Percentiles rank a stretch among this genome's conserved stretches.
These are phyloP conservation scores for Lentinula raphanica DNA, from an alignment of 768 basidiomycete species.

Conservation along the genomic window DNA sequence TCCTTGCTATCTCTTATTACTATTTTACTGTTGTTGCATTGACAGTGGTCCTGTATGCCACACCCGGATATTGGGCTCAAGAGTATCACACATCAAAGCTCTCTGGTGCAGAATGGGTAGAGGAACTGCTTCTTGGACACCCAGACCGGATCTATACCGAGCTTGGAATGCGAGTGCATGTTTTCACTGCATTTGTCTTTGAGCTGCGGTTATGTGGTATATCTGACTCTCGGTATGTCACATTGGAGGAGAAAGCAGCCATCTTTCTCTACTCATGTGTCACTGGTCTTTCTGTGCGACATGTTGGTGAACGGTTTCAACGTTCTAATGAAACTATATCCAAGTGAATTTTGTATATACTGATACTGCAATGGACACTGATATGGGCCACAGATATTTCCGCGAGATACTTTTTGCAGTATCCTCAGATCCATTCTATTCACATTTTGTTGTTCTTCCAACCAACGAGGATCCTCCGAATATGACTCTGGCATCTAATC, in stretches of 20 bases:
- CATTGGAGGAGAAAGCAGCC: slow-evolving; percentile 12
- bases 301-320: slow-evolving; percentile 14
- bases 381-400: slow-evolving; percentile 5
- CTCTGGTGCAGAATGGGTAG: slow-evolving; percentile 16
- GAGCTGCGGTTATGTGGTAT: slow-evolving; percentile 1
- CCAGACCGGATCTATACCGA: slow-evolving; percentile 12
- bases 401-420: slow-evolving; percentile 8
- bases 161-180: slow-evolving; percentile 14
- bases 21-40: not conserved
- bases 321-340: too few species aligned
- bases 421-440: slow-evolving; percentile 14
- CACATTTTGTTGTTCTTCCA: slow-evolving; percentile 15
- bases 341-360: too few species aligned
- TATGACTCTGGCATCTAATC: slow-evolving; percentile 16
- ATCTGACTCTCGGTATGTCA: slow-evolving; percentile 6
- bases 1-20: too few species aligned
- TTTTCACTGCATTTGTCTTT: slow-evolving; percentile 11
- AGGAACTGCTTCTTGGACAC: slow-evolving; percentile 15
- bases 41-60: slow-evolving; percentile 1
- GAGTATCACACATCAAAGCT: slow-evolving; percentile 17
- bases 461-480: slow-evolving; percentile 11
- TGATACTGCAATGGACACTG: too few species aligned
- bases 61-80: slow-evolving; percentile 3
- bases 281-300: slow-evolving; percentile 12
- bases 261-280: slow-evolving; percentile 15